Base-by-base conservation (phyloP, 1,139 yeast genomes). In the Blastobotrys serpentis region DNA sequence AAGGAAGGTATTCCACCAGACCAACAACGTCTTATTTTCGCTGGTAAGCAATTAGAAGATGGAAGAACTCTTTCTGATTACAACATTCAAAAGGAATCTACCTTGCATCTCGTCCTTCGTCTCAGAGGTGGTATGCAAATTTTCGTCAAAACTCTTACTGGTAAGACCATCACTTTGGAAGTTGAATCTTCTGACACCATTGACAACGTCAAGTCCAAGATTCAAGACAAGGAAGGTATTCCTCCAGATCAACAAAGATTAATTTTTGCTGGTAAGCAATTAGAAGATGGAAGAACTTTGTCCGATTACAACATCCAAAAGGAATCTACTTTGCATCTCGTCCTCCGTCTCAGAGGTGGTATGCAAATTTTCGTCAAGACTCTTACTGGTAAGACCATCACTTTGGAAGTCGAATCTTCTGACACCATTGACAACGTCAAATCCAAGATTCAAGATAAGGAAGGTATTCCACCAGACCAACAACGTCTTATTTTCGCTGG, bases 221-320 rank as follows among this genome's bases (percentile, higher is more conserved):
- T 86, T 70, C 94, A 86, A 77, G 95, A 86, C 80, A 86, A 86
- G 81, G 95, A 86, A 75, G 95, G 95, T 69, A 86, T 86, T 63
- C 95, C 95, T 71, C 95, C 95, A 69, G 92, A 84, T 74, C 92
- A 84, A 69, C 90, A 84, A 73, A 79, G 90, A 75, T 76, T 84
- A 63, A 84, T 84, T 71, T 84, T 84, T 65, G 90, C 92, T 64
- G 92, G 92, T 78, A 84, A 84, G 76, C 92, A 84, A 72, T 75
- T 84, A 63, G 90, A 84, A 72, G 92, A 84, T 59, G 92, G 92
- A 70, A 88, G 98, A 83, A 90, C 98, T 65, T 82, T 92, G 69
- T 85, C 96, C 67, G 98, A 92, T 83, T 92, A 92, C 96, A 90
- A 90, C 94, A 92, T 92, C 81, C 97, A 90, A 82, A 90, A 92